Evolutionary conservation across 140 eudicot species (phyloP).

Genomic region (Senecio squalidus): DNA sequence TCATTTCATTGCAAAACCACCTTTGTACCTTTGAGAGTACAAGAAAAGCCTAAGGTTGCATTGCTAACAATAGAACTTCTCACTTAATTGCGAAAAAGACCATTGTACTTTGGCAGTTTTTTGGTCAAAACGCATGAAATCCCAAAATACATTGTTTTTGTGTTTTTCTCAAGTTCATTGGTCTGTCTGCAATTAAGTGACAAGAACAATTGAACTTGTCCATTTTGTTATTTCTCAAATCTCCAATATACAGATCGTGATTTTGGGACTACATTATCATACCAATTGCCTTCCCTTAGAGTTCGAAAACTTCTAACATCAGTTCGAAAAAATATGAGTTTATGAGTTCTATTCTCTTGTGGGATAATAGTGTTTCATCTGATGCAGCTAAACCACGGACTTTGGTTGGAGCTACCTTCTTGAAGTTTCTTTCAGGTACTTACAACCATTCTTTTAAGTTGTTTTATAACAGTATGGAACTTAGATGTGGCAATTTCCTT

Average conservation of each 20-base stretch:
- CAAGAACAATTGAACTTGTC: not conserved
- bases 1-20: not conserved
- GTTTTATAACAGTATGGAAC: not conserved
- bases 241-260: not conserved
- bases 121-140: not conserved
- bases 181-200: not conserved
- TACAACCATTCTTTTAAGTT: not conserved
- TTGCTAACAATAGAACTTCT: not conserved
- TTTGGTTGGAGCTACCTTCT: constrained; percentile 79
- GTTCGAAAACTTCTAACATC: not conserved
- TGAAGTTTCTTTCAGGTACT: constrained; percentile 85
- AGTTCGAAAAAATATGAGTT: not conserved
- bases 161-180: not conserved
- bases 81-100: not conserved
- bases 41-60: not conserved
- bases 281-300: not conserved
- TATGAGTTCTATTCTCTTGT: constrained; percentile 10
- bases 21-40: not conserved
- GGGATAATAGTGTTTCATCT: constrained; percentile 16
- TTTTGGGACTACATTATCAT: not conserved
- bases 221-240: not conserved
- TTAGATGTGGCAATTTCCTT: not conserved
- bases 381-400: constrained; percentile 79
- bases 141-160: not conserved
- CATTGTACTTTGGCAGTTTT: not conserved